Conservation (phyloP, 2,329 filamentous ascomycete species). For the Cercospora sp. region DNA sequence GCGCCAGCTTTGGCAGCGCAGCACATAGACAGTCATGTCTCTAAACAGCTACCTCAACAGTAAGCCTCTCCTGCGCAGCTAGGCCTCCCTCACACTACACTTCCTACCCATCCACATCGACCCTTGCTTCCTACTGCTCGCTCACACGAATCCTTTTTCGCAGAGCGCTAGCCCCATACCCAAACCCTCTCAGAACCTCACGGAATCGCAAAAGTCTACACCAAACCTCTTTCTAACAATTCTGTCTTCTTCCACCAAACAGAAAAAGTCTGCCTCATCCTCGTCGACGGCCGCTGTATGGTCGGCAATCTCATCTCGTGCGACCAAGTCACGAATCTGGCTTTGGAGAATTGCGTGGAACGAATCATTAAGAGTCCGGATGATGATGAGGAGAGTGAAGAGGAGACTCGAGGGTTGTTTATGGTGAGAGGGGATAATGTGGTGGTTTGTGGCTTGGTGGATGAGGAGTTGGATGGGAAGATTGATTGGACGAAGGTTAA, state of each 20-base stretch:
- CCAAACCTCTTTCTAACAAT: background rate
- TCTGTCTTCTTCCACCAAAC: background rate
- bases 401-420: constrained; percentile 84
- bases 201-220: background rate
- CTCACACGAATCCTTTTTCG: constrained; percentile 12
- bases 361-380: constrained; percentile 85
- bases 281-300: constrained; percentile 81
- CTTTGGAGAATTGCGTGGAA: constrained; percentile 80
- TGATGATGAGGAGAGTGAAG: constrained; percentile 75
- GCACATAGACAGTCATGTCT: constrained; percentile 19
- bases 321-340: constrained; percentile 91
- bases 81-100: background rate
- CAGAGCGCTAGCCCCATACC: constrained; percentile 12
- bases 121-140: background rate
- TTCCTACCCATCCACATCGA: background rate
- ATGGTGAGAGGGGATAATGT: constrained; percentile 94
- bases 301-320: constrained; percentile 77
- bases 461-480: constrained; percentile 82
- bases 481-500: constrained; percentile 94
- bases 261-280: constrained; percentile 93
- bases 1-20: background rate
- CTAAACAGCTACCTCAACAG: constrained; percentile 31
- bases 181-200: background rate
- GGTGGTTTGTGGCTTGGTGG: constrained; percentile 82
- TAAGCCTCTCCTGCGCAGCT: constrained; percentile 17